Evolutionary conservation across 768 basidiomycete genomes (phyloP), one percentile per base, ranked within the genome.

Genomic region (Lactarius akahatsu): DNA sequence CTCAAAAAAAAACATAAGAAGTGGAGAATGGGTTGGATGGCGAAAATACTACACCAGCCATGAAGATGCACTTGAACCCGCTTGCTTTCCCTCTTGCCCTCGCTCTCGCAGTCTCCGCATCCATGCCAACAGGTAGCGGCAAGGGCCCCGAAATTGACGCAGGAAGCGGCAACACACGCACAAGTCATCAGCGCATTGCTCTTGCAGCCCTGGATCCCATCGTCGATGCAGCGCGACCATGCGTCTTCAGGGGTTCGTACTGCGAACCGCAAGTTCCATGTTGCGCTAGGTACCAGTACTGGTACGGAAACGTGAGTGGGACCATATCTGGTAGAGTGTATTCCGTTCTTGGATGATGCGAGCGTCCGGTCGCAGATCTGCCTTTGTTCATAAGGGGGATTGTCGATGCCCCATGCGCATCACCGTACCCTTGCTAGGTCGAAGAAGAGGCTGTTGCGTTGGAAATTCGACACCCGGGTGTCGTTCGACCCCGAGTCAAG

Each of bases 261-360:
- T 62, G 62, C 36, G 62, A 62, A 34, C 36, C 47, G 32, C 47
- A 40, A 23, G 38, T 62, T 13, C 62, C 62, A 16, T 62, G 62
- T 43, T 55, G 62, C 23, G 38, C 26, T 34, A 20, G 23, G 38
- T 40, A 45, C 9, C 59, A 40, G 59, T 59, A 59, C 59, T 45
- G 56, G 56, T 57, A 59, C n/a, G 59, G 59, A 26, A 43, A 26
- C 18, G 60, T 61, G 43, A 61, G 60, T 61, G 18, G 28, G 36
- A 23, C 16, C 26, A 23, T 40, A 20, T 47, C 34, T 36, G 5
- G 28, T 34, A 23, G 23, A 40, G 38, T 10, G 38, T 15, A 40
- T 41, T 47, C 23, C 34, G 59, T 38, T 60, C 16, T 56, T 32
- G 55, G 55, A 20, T 56, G 55, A 52, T 56, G 30, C 30, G 32